Conservation (phyloP, 2,329 filamentous ascomycete genomes). For the Dactylonectria estremocensis region DNA sequence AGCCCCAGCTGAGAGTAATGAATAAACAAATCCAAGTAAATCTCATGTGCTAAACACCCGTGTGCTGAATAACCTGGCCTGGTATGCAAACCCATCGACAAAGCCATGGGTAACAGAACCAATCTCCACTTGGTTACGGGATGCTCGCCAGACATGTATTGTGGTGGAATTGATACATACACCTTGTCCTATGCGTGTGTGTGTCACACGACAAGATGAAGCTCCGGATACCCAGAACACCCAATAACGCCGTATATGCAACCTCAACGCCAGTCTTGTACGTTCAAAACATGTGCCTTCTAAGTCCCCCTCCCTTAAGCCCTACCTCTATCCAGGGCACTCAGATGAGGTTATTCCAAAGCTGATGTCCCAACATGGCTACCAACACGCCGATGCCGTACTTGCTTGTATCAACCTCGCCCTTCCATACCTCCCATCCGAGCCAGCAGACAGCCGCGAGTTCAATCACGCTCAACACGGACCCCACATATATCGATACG, state of each 20-base stretch:
- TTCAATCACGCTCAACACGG: constrained; percentile 51
- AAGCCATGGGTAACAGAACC: no score
- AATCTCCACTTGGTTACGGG: neutral
- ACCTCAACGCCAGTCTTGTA: constrained; percentile 9
- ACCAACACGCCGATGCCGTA: constrained; percentile 50
- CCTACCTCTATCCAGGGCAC: constrained; percentile 9
- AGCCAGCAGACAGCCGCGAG: constrained; percentile 54
- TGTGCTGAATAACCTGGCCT: neutral
- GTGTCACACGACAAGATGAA: no score
- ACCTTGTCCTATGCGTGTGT: no score
- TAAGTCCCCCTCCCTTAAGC: constrained; percentile 11
- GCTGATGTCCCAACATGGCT: constrained; percentile 53
- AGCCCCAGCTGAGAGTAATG: constrained; percentile 24
- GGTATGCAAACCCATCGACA: neutral
- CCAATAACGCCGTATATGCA: constrained; percentile 24
- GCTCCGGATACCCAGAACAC: neutral
- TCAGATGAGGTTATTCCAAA: constrained; percentile 44
- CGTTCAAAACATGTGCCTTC: constrained; percentile 9
- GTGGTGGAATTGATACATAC: no score
- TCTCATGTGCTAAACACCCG: no score
- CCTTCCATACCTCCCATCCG: constrained; percentile 51
- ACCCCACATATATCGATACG: constrained; percentile 42
- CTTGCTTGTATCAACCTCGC: constrained; percentile 38
- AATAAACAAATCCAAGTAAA: constrained; percentile 9
- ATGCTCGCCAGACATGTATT: neutral